These are phyloP conservation scores for Aschersonia sp. DNA, from an alignment of 2,329 filamentous ascomycete species.

Conservation along the genomic window DNA sequence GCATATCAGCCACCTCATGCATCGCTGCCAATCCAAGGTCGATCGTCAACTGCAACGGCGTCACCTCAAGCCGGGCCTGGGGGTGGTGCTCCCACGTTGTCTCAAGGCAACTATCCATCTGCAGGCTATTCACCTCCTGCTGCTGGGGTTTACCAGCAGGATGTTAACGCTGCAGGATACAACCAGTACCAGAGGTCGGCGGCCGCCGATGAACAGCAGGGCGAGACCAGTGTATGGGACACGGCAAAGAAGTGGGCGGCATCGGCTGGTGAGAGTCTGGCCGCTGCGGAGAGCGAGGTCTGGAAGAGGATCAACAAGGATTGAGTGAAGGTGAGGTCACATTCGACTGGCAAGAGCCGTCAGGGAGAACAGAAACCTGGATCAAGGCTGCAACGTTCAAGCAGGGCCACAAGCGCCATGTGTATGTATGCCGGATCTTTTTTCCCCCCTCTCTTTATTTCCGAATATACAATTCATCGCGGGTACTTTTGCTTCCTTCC, in stretches of 20 bases:
- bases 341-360: background rate
- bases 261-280: slow-evolving; percentile 41
- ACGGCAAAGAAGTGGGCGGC: slow-evolving; percentile 43
- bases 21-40: slow-evolving; percentile 26
- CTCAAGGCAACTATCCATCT: slow-evolving; percentile 12
- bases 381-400: background rate
- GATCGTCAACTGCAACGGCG: slow-evolving; percentile 27
- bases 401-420: background rate
- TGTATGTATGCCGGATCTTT: too few relatives aligned
- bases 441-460: too few relatives aligned
- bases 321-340: slow-evolving; percentile 7
- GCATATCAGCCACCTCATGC: slow-evolving; percentile 30
- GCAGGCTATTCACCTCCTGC: slow-evolving; percentile 29
- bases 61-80: slow-evolving; percentile 3
- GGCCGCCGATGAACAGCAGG: slow-evolving; percentile 12
- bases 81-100: slow-evolving; percentile 8
- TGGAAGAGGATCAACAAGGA: slow-evolving; percentile 50
- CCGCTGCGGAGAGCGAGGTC: slow-evolving; percentile 43
- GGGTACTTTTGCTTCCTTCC: too few relatives aligned
- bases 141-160: slow-evolving; percentile 37
- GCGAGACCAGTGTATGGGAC: slow-evolving; percentile 35
- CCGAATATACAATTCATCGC: too few relatives aligned
- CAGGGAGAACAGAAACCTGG: background rate
- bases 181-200: slow-evolving; percentile 30
- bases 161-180: slow-evolving; percentile 36